Conservation (phyloP, 352 stramenopile species). For the Pythium biforme region DNA sequence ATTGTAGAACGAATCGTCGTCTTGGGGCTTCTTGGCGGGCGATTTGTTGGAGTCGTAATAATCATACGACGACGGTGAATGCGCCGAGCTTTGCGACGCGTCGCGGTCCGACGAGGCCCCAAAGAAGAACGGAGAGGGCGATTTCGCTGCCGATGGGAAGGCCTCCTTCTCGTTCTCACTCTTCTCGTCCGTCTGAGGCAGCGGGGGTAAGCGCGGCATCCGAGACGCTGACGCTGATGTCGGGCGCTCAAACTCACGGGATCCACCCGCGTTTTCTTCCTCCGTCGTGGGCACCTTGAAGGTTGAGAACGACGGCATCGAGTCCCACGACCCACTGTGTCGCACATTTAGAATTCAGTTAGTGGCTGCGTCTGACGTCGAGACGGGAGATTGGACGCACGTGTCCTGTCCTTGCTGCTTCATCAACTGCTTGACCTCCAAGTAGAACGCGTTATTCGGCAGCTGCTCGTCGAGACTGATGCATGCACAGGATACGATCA, state of each 20-base stretch:
- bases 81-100: slow-evolving; percentile 22
- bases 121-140: slow-evolving; percentile 50
- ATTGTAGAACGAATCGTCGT: slow-evolving; percentile 28
- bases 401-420: slow-evolving; percentile 36
- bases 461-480: slow-evolving; percentile 21
- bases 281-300: not conserved
- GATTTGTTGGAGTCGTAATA: slow-evolving; percentile 26
- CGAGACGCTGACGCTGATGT: not conserved
- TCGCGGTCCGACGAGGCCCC: slow-evolving; percentile 10
- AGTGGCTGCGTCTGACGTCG: no score
- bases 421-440: slow-evolving; percentile 56
- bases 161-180: not conserved
- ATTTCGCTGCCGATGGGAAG: not conserved
- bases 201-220: slow-evolving; percentile 10
- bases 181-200: slow-evolving; percentile 5
- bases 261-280: not conserved
- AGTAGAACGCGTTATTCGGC: slow-evolving; percentile 27
- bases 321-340: slow-evolving; percentile 53
- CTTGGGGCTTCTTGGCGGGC: not conserved
- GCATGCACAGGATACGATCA: not conserved
- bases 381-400: slow-evolving; percentile 28
- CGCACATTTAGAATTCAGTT: not conserved
- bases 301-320: slow-evolving; percentile 14
- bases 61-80: slow-evolving; percentile 38
- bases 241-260: slow-evolving; percentile 2